Evolutionary conservation across 139 green algal genomes (phyloP), one percentile per base, ranked within the genome.

Genomic region (Chlorella sp.): DNA sequence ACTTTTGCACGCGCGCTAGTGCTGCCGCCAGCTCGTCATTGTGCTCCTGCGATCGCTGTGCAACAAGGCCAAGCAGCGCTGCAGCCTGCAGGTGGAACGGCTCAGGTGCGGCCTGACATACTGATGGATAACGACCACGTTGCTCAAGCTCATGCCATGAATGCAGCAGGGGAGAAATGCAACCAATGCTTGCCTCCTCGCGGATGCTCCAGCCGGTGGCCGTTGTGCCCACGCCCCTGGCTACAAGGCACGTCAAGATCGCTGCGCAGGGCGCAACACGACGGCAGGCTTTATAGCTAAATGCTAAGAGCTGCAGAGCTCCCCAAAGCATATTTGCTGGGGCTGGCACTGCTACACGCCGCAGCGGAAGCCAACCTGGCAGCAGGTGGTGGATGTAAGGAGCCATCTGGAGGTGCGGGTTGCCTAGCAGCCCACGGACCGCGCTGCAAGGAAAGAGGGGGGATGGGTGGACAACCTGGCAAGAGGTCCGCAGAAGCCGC

Each of bases 371-470:
- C 73, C 43, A 3, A 65, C 73, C 73, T 44, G 73, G 73, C 30
- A 80, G 48, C 46, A 80, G n/a, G 73, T 67, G 73, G n/a, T 80
- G 73, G 22, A 80, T 64, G n/a, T 80, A 80, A 34, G 73, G 73
- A 26, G 62, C 26, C 46, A 80, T 38, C 28, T 80, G 32, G 19
- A 80, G 73, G 20, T 62, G n/a, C 3, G 73, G 1, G 19, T 80
- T 80, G 48, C 46, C 67, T 6, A 80, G 73, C 46, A 80, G 48
- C 26, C 46, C 73, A 26, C 46, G n/a, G 6, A 65, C 62, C 11
- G 43, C 43, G 30, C 73, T 80, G 48, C 73, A 80, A 9, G 7
- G 19, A 17, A 36, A n/a, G 30, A n/a, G n/a, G n/a, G n/a, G n/a
- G n/a, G n/a, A n/a, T n/a, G n/a, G n/a, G n/a, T n/a, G n/a, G n/a